A percentile compares a stretch with the other conserved stretches of the same genome.
Evolutionary conservation across 441 rosid species (phyloP).

Genomic region (Jatropha podagrica): DNA sequence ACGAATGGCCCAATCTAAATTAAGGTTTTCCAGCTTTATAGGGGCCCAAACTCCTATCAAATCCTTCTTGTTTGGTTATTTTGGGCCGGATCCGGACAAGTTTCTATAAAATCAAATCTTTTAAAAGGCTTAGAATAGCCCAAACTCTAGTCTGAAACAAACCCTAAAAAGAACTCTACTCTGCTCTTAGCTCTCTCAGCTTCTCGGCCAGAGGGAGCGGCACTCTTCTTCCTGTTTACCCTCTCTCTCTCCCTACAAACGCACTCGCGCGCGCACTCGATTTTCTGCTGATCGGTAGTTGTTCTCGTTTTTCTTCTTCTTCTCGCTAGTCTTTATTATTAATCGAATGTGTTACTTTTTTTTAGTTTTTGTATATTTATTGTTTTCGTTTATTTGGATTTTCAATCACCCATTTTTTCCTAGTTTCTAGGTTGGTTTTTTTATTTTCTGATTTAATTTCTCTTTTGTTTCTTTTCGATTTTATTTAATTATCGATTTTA

Average conservation of each 20-base stretch:
- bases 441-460: background rate
- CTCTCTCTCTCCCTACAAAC: background rate
- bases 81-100: too few relatives aligned
- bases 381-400: background rate
- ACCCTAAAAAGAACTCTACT: too few relatives aligned
- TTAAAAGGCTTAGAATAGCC: too few relatives aligned
- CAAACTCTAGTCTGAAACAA: too few relatives aligned
- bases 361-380: background rate
- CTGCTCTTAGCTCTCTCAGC: too few relatives aligned
- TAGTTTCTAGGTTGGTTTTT: background rate
- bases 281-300: slow-evolving; percentile 1
- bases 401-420: background rate
- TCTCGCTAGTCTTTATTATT: too few relatives aligned
- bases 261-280: background rate
- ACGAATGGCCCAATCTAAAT: too few relatives aligned
- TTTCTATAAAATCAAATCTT: too few relatives aligned
- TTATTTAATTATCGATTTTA: background rate
- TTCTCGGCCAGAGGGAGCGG: background rate
- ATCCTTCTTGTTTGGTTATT: too few relatives aligned
- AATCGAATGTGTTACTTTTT: background rate
- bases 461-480: background rate
- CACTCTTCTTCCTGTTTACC: background rate
- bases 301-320: too few relatives aligned
- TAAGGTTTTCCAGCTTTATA: too few relatives aligned
- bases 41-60: too few relatives aligned